phyloP scores from a whole-genome alignment of 176 grass and related monocot species.

The Canna indica region DNA sequence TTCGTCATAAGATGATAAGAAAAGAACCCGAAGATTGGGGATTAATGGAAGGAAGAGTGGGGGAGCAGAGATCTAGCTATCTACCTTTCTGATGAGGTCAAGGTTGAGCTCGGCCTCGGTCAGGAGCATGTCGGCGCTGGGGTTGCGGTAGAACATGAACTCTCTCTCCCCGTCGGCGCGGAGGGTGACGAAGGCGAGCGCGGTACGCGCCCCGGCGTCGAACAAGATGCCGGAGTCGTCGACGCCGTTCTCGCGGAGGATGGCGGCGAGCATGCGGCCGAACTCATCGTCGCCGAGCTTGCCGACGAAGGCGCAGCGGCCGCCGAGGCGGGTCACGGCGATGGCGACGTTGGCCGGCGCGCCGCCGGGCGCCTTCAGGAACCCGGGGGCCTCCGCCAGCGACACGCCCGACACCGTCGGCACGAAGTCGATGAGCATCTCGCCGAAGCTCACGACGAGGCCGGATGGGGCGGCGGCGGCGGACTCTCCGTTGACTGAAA shows the following conservation, averaged over 20 bases:
- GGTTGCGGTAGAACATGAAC: conserved; percentile 99
- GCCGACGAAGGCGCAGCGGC: conserved; percentile 64
- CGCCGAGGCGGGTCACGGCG: conserved; percentile 76
- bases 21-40: not conserved
- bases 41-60: not conserved
- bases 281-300: conserved; percentile 99
- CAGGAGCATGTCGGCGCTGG: conserved; percentile 99
- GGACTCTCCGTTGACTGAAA: not conserved
- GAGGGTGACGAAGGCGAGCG: conserved; percentile 97
- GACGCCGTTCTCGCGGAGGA: conserved; percentile 89
- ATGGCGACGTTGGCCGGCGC: conserved; percentile 94
- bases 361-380: conserved; percentile 83
- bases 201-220: conserved; percentile 77
- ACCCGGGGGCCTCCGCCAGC: conserved; percentile 82
- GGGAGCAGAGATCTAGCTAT: not conserved
- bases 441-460: conserved; percentile 82
- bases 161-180: conserved; percentile 86
- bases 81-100: conserved; percentile 50
- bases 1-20: not conserved
- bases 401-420: conserved; percentile 80
- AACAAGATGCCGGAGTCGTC: conserved; percentile 60
- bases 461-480: not conserved
- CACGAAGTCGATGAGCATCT: conserved; percentile 99
- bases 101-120: conserved; percentile 70
- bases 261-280: conserved; percentile 88